Evolutionary conservation across 2,329 filamentous ascomycete genomes (phyloP).

Genomic region (Fusarium guadeloupense): DNA sequence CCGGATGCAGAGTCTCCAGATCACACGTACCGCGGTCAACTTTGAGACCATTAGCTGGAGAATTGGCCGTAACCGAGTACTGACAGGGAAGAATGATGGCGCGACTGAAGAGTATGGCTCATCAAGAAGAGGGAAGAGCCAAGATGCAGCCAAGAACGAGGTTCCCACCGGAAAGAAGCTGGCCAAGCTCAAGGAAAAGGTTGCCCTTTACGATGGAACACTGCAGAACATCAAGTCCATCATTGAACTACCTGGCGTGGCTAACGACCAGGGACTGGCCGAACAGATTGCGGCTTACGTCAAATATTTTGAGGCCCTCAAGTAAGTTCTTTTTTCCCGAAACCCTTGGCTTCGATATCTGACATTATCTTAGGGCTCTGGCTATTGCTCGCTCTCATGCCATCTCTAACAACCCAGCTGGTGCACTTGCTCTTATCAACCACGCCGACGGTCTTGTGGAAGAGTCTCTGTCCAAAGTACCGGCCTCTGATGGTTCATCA

Average conservation of each 20-base stretch:
- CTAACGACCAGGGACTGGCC: constrained; percentile 80
- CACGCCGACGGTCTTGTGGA: constrained; percentile 72
- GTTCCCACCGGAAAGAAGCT: constrained; percentile 79
- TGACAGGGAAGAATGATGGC: constrained; percentile 86
- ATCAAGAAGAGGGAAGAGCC: constrained; percentile 60
- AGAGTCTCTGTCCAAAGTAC: constrained; percentile 60
- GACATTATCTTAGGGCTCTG: constrained; percentile 67
- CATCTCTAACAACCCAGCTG: constrained; percentile 74
- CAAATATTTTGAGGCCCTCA: constrained; percentile 87
- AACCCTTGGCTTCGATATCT: constrained; percentile 7
- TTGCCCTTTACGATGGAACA: constrained; percentile 90
- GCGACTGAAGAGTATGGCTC: constrained; percentile 63
- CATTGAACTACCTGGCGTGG: constrained; percentile 88
- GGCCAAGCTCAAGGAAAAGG: constrained; percentile 82
- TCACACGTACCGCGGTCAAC: constrained; percentile 92
- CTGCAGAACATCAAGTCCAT: constrained; percentile 91
- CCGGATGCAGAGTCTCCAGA: constrained; percentile 90
- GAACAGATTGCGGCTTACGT: constrained; percentile 80
- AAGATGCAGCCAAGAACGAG: constrained; percentile 55
- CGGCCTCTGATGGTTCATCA: constrained; percentile 42
- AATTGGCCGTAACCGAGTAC: constrained; percentile 88
- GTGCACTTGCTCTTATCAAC: constrained; percentile 85
- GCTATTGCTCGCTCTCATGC: constrained; percentile 87
- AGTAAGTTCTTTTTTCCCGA: constrained; percentile 61
- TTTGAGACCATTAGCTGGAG: constrained; percentile 95